These are phyloP conservation scores for Apophysomyces elegans DNA, from an alignment of 371 early-diverging fungal species.

Conservation along the genomic window DNA sequence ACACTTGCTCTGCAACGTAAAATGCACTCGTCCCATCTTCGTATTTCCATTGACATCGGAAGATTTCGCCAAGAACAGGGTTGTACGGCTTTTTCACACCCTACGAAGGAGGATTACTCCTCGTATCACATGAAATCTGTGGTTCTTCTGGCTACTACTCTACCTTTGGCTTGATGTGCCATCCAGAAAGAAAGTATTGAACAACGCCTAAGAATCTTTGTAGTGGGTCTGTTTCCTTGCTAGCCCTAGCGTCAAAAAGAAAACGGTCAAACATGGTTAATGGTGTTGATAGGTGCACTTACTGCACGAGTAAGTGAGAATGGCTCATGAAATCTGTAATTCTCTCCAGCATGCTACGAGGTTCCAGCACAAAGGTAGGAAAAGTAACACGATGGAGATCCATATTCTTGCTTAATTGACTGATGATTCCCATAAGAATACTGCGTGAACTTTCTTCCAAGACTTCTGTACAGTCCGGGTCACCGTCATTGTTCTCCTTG, in stretches of 20 bases:
- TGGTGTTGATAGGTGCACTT: conserved; percentile 19
- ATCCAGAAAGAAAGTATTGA: conserved; percentile 89
- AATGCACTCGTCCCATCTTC: conserved; percentile 72
- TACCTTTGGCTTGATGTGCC: conserved; percentile 95
- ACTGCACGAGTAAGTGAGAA: conserved; percentile 85
- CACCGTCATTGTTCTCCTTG: conserved; percentile 23
- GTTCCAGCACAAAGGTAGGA: conserved; percentile 95
- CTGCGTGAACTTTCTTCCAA: conserved; percentile 84
- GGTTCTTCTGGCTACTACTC: not conserved
- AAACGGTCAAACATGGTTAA: not conserved
- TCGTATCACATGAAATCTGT: not conserved
- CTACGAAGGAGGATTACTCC: conserved; percentile 33
- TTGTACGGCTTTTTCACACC: conserved; percentile 96
- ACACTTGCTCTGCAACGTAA: conserved; percentile 92
- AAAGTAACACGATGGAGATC: conserved; percentile 90
- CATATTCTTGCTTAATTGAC: conserved; percentile 85
- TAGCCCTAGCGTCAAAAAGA: conserved; percentile 44
- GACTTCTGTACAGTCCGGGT: conserved; percentile 71
- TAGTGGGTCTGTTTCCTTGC: conserved; percentile 70
- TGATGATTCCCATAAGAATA: conserved; percentile 84
- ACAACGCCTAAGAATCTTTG: conserved; percentile 84
- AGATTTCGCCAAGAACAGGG: conserved; percentile 92
- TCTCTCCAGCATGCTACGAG: conserved; percentile 92
- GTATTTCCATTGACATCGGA: conserved; percentile 78
- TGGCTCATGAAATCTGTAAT: conserved; percentile 95